Evolutionary conservation across 179 eudicot genomes (phyloP).

Genomic region (Beta corolliflora): DNA sequence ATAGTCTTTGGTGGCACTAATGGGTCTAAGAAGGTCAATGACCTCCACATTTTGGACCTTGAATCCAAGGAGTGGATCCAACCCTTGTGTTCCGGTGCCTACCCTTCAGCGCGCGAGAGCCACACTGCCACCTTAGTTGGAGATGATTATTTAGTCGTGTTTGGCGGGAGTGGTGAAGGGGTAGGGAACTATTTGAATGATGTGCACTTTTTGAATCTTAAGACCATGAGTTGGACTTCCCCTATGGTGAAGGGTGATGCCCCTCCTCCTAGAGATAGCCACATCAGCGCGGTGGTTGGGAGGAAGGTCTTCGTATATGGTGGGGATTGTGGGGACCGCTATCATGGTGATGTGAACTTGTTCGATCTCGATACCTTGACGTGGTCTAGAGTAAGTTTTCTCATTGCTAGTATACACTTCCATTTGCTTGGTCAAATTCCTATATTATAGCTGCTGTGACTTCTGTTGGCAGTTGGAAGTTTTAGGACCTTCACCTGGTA

Average conservation of each 20-base stretch:
- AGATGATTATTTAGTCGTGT: slow-evolving; percentile 58
- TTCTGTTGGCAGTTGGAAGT: slow-evolving; percentile 43
- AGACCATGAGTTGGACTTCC: slow-evolving; percentile 69
- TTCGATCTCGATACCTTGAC: slow-evolving; percentile 55
- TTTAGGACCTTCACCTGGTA: slow-evolving; percentile 71
- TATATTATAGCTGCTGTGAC: slow-evolving; percentile 3
- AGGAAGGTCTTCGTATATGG: slow-evolving; percentile 67
- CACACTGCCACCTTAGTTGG: slow-evolving; percentile 76
- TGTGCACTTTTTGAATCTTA: slow-evolving; percentile 71
- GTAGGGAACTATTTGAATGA: slow-evolving; percentile 79
- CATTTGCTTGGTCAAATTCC: background rate
- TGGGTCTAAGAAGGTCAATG: slow-evolving; percentile 74
- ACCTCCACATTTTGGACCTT: slow-evolving; percentile 76
- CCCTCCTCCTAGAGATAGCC: slow-evolving; percentile 89
- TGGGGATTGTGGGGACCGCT: slow-evolving; percentile 88
- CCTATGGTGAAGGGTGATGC: slow-evolving; percentile 46
- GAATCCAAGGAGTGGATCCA: slow-evolving; percentile 56
- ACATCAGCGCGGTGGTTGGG: slow-evolving; percentile 58
- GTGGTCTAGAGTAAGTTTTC: slow-evolving; percentile 70
- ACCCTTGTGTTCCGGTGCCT: slow-evolving; percentile 59
- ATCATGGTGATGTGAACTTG: slow-evolving; percentile 69
- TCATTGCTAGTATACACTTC: background rate
- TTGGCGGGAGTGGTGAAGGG: slow-evolving; percentile 98
- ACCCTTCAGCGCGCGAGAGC: slow-evolving; percentile 86
- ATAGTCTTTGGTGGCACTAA: slow-evolving; percentile 88